phyloP scores from a whole-genome alignment of 306 rosid genomes.

The Sphenostylis stenocarpa region DNA sequence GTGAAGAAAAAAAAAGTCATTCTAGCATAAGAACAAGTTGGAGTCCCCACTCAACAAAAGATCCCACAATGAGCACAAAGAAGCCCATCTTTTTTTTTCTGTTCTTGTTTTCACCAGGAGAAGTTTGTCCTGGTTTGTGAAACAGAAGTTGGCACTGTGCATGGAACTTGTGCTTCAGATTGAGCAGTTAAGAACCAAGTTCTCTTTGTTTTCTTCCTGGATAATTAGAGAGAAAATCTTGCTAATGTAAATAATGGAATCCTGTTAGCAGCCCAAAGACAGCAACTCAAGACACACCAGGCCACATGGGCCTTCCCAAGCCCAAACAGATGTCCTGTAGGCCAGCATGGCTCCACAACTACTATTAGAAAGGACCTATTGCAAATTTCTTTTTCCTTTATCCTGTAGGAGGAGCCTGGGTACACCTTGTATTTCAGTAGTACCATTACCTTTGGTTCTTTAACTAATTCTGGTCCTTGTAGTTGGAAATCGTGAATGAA shows the following conservation, averaged over 20 bases:
- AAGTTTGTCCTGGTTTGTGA: not conserved
- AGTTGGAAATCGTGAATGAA: too few relatives aligned
- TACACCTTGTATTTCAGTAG: too few relatives aligned
- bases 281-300: too few relatives aligned
- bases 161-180: not conserved
- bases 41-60: not conserved
- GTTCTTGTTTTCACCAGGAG: not conserved
- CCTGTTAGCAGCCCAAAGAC: too few relatives aligned
- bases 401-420: too few relatives aligned
- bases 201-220: not conserved
- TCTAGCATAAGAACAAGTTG: not conserved
- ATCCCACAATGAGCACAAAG: not conserved
- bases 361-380: too few relatives aligned
- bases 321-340: too few relatives aligned
- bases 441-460: too few relatives aligned
- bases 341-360: too few relatives aligned
- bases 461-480: too few relatives aligned
- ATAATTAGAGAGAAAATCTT: not conserved
- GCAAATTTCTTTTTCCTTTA: too few relatives aligned
- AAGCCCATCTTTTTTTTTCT: not conserved
- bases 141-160: not conserved
- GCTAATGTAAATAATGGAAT: not conserved
- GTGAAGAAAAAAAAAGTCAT: not conserved
- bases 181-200: not conserved
- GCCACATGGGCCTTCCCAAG: too few relatives aligned